Evolutionary conservation across 2,329 filamentous ascomycete genomes (phyloP).

Genomic region (Pseudomassariella vexata): DNA sequence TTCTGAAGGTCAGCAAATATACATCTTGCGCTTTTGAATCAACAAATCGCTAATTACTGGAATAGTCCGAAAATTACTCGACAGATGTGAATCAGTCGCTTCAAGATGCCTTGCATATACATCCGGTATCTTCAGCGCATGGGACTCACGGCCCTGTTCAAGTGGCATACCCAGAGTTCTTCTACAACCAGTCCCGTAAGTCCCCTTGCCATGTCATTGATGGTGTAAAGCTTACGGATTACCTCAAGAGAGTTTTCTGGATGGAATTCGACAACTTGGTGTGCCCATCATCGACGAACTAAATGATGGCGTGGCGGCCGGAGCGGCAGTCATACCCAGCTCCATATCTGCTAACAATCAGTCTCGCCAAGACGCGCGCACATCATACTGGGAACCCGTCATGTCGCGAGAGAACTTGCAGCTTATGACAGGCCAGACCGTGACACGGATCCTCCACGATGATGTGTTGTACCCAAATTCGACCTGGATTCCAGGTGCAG

Average conservation of each 20-base stretch:
- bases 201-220: neutral
- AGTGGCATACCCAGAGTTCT: slow-evolving; percentile 30
- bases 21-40: too few species aligned
- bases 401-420: slow-evolving; percentile 31
- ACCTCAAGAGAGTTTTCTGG: slow-evolving; percentile 28
- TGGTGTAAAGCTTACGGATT: slow-evolving; percentile 6
- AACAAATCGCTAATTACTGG: too few species aligned
- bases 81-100: slow-evolving; percentile 14
- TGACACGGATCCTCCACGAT: slow-evolving; percentile 27
- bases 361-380: slow-evolving; percentile 32
- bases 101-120: slow-evolving; percentile 16
- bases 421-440: slow-evolving; percentile 30
- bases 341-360: slow-evolving; percentile 32
- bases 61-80: slow-evolving; percentile 32
- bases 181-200: slow-evolving; percentile 34
- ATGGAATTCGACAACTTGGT: slow-evolving; percentile 29
- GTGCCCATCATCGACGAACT: slow-evolving; percentile 28
- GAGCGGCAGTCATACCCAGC: slow-evolving; percentile 29
- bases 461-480: slow-evolving; percentile 6
- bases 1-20: slow-evolving; percentile 39
- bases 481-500: slow-evolving; percentile 7
- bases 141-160: slow-evolving; percentile 29
- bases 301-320: slow-evolving; percentile 29
- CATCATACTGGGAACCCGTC: slow-evolving; percentile 32
- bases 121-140: slow-evolving; percentile 22